A percentile compares a stretch with the other conserved stretches of the same genome.
phyloP scores from a whole-genome alignment of 2,329 filamentous ascomycete species.

The Apiospora phragmitis region DNA sequence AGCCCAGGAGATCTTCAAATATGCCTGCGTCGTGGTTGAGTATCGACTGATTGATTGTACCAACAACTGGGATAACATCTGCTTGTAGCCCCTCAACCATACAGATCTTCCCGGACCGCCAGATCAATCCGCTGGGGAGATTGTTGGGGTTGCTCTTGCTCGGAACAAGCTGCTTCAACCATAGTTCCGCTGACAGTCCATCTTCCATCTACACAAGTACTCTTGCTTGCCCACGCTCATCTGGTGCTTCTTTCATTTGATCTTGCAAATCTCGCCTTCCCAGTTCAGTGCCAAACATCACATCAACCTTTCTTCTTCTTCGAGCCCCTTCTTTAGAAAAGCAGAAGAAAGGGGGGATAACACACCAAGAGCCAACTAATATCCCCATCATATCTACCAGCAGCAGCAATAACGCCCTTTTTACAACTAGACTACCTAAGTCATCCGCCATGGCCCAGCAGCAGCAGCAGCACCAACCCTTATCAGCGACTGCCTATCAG shows the following conservation, averaged over 20 bases:
- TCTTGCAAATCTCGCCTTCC: neutral
- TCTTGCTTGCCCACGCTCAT: neutral
- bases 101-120: neutral
- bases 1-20: neutral
- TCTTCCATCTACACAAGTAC: neutral
- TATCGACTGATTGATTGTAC: neutral
- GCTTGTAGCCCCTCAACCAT: neutral
- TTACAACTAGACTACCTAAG: no score
- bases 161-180: neutral
- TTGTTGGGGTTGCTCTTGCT: neutral
- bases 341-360: neutral
- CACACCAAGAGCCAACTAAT: neutral
- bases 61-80: neutral
- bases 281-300: neutral
- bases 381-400: neutral
- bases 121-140: neutral
- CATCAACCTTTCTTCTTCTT: neutral
- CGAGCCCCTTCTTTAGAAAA: neutral
- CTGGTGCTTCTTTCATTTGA: neutral
- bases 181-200: neutral
- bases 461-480: slow-evolving; percentile 8
- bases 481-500: neutral
- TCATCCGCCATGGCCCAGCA: slow-evolving; percentile 7
- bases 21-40: neutral
- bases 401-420: neutral